Conservation (phyloP, 495 filamentous ascomycete species). For the Hypoxylon cercidicola region DNA sequence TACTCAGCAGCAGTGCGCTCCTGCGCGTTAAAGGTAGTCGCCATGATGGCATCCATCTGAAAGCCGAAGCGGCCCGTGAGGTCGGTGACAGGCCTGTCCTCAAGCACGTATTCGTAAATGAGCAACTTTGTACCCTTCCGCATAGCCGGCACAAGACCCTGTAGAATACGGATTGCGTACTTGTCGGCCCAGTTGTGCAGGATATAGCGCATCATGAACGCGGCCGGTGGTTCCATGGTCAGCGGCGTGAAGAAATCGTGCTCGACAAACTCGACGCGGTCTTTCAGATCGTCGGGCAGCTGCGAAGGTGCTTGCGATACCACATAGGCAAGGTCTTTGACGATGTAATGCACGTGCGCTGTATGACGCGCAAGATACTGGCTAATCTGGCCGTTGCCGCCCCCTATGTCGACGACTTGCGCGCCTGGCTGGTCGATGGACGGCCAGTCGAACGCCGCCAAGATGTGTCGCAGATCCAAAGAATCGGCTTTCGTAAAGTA, state of each 20-base stretch:
- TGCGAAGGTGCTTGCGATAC: constrained; percentile 22
- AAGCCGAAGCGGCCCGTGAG: constrained; percentile 14
- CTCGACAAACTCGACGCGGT: constrained; percentile 43
- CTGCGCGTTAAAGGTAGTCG: constrained; percentile 6
- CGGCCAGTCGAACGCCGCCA: constrained; percentile 26
- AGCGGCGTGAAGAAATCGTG: constrained; percentile 62
- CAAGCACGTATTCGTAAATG: constrained; percentile 13
- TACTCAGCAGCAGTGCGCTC: constrained; percentile 14
- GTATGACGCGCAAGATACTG: constrained; percentile 4
- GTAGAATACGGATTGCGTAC: constrained; percentile 53
- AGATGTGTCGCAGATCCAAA: constrained; percentile 7
- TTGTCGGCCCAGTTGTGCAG: constrained; percentile 60
- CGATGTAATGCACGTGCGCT: constrained; percentile 12
- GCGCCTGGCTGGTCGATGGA: constrained; percentile 4
- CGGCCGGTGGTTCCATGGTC: constrained; percentile 51
- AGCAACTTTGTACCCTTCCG: constrained; percentile 3
- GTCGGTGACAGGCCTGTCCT: constrained; percentile 8
- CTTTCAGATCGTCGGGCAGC: constrained; percentile 13
- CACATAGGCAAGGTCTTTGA: constrained; percentile 40
- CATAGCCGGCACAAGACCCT: constrained; percentile 46
- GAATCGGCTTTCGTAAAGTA: constrained; percentile 1
- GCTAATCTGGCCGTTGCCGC: constrained; percentile 17
- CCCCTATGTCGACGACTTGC: constrained; percentile 46
- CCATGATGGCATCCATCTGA: constrained; percentile 16
- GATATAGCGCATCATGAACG: constrained; percentile 61